These are phyloP conservation scores for Diplosphaera chodatii DNA, from an alignment of 139 green algal species.

Conservation along the genomic window DNA sequence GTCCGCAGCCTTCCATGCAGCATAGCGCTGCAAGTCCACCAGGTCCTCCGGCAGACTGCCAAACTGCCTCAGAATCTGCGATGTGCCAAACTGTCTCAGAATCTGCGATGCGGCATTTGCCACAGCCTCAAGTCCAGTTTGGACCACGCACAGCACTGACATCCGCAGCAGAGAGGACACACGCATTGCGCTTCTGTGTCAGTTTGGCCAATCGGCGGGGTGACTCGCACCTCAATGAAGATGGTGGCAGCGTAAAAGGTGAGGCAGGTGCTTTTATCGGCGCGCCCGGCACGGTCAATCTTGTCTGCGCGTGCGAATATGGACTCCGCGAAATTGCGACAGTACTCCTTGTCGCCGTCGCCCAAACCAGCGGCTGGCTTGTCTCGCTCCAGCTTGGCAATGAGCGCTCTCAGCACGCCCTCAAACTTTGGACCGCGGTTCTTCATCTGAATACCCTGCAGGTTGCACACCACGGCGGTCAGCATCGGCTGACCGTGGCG, in stretches of 20 bases:
- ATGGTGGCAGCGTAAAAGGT: slow-evolving; percentile 79
- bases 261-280: slow-evolving; percentile 62
- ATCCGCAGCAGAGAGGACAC: neutral
- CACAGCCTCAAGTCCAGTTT: too few relatives aligned
- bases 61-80: slow-evolving; percentile 67
- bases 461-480: too few relatives aligned
- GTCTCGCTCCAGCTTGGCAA: slow-evolving; percentile 53
- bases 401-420: slow-evolving; percentile 28
- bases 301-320: slow-evolving; percentile 65
- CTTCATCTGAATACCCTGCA: slow-evolving; percentile 51
- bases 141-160: too few relatives aligned
- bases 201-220: too few relatives aligned
- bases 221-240: slow-evolving; percentile 73
- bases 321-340: slow-evolving; percentile 66
- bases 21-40: slow-evolving; percentile 74
- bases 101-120: slow-evolving; percentile 33
- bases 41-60: slow-evolving; percentile 57
- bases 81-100: slow-evolving; percentile 47
- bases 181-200: neutral
- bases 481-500: too few relatives aligned
- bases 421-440: slow-evolving; percentile 54
- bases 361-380: slow-evolving; percentile 35
- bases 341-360: slow-evolving; percentile 30
- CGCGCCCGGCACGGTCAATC: slow-evolving; percentile 53
- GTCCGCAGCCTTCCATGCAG: slow-evolving; percentile 79